Conservation (phyloP, 2,329 filamentous ascomycete genomes). For the Tothia fuscella region DNA sequence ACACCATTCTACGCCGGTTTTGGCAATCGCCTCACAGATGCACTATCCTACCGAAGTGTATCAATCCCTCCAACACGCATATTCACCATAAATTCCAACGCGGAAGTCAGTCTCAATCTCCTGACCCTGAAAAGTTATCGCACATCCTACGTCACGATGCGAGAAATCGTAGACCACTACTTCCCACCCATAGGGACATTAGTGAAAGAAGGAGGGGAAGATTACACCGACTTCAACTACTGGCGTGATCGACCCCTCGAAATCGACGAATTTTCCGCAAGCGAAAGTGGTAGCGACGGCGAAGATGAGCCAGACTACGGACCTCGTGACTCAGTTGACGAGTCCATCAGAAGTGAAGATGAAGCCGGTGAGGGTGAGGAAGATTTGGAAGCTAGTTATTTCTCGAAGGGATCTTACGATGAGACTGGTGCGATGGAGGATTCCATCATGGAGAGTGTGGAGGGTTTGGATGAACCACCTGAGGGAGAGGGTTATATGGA, state of each 20-base stretch:
- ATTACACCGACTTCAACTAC: conserved; percentile 94
- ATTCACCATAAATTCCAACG: conserved; percentile 97
- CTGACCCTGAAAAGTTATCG: conserved; percentile 88
- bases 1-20: conserved; percentile 95
- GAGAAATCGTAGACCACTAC: conserved; percentile 94
- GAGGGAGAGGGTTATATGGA: conserved; percentile 11
- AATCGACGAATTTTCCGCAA: conserved; percentile 78
- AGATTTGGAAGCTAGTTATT: conserved; percentile 10
- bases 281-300: conserved; percentile 38
- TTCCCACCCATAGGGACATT: conserved; percentile 85
- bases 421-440: conserved; percentile 6
- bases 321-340: conserved; percentile 1
- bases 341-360: conserved; percentile 4
- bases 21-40: conserved; percentile 91
- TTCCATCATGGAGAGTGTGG: conserved; percentile 2
- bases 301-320: conserved; percentile 15
- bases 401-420: conserved; percentile 9
- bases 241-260: conserved; percentile 82
- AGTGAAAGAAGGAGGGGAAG: conserved; percentile 79
- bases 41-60: conserved; percentile 88
- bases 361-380: conserved; percentile 3
- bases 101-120: conserved; percentile 84
- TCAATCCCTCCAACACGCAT: conserved; percentile 91
- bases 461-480: conserved; percentile 1
- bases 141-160: conserved; percentile 93